Conservation (phyloP, 2,329 filamentous ascomycete species). For the Exophiala calicioides region DNA sequence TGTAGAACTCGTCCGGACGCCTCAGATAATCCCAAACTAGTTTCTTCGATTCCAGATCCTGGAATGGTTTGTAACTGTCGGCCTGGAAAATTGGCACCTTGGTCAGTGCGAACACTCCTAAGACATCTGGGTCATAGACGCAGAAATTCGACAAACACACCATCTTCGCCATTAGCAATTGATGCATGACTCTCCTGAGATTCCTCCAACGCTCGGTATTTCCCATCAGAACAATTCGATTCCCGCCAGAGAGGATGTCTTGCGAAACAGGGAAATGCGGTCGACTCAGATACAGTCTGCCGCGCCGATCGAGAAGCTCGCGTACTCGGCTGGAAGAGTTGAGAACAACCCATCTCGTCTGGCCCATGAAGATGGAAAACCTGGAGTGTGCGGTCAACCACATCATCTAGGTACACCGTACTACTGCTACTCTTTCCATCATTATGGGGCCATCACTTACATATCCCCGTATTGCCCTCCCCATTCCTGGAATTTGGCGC, state of each 20-base stretch:
- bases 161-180: background rate
- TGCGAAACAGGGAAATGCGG: background rate
- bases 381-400: too few relatives aligned
- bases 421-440: too few relatives aligned
- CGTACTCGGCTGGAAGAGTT: background rate
- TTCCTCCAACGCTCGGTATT: background rate
- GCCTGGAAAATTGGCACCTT: conserved; percentile 23
- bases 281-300: background rate
- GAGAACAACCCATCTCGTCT: background rate
- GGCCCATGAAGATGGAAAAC: background rate
- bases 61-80: conserved; percentile 22
- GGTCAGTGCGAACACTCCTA: too few relatives aligned
- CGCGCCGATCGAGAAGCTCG: background rate
- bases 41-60: conserved; percentile 20
- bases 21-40: conserved; percentile 20
- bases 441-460: too few relatives aligned
- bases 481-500: background rate
- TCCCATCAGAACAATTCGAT: background rate
- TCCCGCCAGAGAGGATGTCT: background rate
- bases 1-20: conserved; percentile 36
- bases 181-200: background rate
- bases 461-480: background rate
- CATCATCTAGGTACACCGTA: too few relatives aligned
- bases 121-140: too few relatives aligned
- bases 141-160: background rate